These are phyloP conservation scores for Acer yangbiense DNA, from an alignment of 345 rosid genomes.

Conservation along the genomic window DNA sequence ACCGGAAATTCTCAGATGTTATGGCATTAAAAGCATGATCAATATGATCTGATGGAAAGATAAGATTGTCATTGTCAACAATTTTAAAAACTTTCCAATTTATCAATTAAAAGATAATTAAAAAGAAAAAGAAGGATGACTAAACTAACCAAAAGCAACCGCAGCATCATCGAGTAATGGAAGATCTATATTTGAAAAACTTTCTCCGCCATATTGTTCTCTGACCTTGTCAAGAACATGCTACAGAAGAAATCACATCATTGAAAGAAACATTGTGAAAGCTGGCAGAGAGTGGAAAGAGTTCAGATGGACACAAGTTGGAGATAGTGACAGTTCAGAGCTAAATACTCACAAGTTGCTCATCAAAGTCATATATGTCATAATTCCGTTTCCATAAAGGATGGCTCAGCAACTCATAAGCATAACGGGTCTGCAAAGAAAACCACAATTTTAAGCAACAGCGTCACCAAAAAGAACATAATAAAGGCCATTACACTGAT, in stretches of 20 bases:
- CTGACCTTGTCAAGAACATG: slow-evolving; percentile 50
- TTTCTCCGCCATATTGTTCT: slow-evolving; percentile 47
- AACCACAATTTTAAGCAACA: slow-evolving; percentile 10
- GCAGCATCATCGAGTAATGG: slow-evolving; percentile 55
- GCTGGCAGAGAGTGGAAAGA: not conserved
- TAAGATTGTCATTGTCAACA: slow-evolving; percentile 15
- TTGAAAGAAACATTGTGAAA: not conserved
- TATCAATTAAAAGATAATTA: not conserved
- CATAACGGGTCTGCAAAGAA: slow-evolving; percentile 69
- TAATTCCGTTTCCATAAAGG: slow-evolving; percentile 80
- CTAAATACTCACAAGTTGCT: slow-evolving; percentile 62
- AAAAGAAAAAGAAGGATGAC: slow-evolving; percentile 3
- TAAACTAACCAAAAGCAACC: slow-evolving; percentile 57
- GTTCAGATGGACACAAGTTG: not conserved
- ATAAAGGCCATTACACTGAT: not conserved
- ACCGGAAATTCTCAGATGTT: slow-evolving; percentile 49
- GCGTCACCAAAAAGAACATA: not conserved
- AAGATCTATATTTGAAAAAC: slow-evolving; percentile 45
- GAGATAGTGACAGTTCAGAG: slow-evolving; percentile 10
- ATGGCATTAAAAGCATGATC: slow-evolving; percentile 51
- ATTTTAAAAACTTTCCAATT: slow-evolving; percentile 6
- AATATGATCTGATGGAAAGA: slow-evolving; percentile 42
- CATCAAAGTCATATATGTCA: slow-evolving; percentile 76
- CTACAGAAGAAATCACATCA: slow-evolving; percentile 44
- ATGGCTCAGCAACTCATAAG: slow-evolving; percentile 77